phyloP scores from a whole-genome alignment of 1,284 basidiomycete species.

The Coniophora puteana region DNA sequence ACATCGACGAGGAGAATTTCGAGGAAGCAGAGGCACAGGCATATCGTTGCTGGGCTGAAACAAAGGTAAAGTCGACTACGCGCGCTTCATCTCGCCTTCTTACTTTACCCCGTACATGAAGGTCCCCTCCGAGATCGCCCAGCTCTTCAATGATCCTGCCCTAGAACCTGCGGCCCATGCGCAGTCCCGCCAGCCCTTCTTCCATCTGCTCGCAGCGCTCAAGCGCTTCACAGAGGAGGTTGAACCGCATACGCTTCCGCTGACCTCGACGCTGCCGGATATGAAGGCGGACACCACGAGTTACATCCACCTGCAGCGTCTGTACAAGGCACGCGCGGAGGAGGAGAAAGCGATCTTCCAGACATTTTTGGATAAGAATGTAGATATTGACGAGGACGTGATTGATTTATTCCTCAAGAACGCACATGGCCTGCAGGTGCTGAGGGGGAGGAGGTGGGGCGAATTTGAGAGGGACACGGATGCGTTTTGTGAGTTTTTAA shows the following conservation, averaged over 20 bases:
- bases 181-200: constrained; percentile 64
- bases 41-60: constrained; percentile 69
- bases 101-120: constrained; percentile 13
- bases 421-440: constrained; percentile 74
- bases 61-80: constrained; percentile 37
- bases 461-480: constrained; percentile 50
- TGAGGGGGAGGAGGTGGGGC: constrained; percentile 71
- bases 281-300: constrained; percentile 90
- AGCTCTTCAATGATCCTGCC: constrained; percentile 61
- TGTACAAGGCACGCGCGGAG: constrained; percentile 72
- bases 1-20: constrained; percentile 92
- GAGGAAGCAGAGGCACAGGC: constrained; percentile 88
- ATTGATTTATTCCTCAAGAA: constrained; percentile 91
- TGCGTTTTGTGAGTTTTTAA: constrained; percentile 49
- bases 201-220: constrained; percentile 82
- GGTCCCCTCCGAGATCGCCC: constrained; percentile 65
- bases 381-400: constrained; percentile 51
- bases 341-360: constrained; percentile 64
- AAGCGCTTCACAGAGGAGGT: constrained; percentile 50
- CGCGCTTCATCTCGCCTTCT: constrained; percentile 1
- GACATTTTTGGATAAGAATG: constrained; percentile 35
- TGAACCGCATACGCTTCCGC: constrained; percentile 42
- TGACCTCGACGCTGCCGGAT: constrained; percentile 79
- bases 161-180: constrained; percentile 30
- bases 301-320: constrained; percentile 77